These are phyloP conservation scores for Strobilomyces echinocephalus DNA, from an alignment of 768 basidiomycete species.

Conservation along the genomic window DNA sequence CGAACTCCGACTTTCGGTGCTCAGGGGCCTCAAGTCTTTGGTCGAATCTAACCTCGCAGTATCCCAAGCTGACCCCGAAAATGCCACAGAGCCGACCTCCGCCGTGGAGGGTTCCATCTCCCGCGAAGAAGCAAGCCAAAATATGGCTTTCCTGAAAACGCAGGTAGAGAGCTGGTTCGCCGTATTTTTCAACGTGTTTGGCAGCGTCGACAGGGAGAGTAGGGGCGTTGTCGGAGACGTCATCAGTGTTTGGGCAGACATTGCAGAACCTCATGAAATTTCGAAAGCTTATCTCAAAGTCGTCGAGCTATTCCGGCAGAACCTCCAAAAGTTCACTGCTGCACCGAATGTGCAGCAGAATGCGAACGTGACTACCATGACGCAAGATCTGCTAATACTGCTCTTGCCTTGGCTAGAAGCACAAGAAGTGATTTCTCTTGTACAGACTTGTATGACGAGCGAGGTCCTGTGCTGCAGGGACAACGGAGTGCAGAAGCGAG, in stretches of 20 bases:
- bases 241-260: constrained; percentile 78
- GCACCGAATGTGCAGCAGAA: constrained; percentile 31
- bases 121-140: constrained; percentile 54
- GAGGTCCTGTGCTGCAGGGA: constrained; percentile 73
- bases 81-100: constrained; percentile 25
- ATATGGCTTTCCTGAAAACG: constrained; percentile 64
- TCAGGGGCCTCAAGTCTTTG: constrained; percentile 75
- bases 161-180: constrained; percentile 92
- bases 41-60: constrained; percentile 74
- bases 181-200: constrained; percentile 96
- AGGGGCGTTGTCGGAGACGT: constrained; percentile 82
- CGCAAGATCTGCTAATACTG: constrained; percentile 81
- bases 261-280: constrained; percentile 75
- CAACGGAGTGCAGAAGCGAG: constrained; percentile 91
- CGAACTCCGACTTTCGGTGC: constrained; percentile 73
- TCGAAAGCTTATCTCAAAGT: constrained; percentile 80
- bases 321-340: constrained; percentile 42
- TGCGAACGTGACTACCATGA: constrained; percentile 51
- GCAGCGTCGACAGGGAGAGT: constrained; percentile 69
- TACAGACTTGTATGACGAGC: constrained; percentile 61
- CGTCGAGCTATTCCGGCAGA: constrained; percentile 61
- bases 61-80: constrained; percentile 31
- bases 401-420: constrained; percentile 71
- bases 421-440: constrained; percentile 57
- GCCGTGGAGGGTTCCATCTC: constrained; percentile 37